A percentile compares a stretch with the other conserved stretches of the same genome.
Conservation (phyloP, 2,329 filamentous ascomycete species). For the Drechslerella coelobrocha region DNA sequence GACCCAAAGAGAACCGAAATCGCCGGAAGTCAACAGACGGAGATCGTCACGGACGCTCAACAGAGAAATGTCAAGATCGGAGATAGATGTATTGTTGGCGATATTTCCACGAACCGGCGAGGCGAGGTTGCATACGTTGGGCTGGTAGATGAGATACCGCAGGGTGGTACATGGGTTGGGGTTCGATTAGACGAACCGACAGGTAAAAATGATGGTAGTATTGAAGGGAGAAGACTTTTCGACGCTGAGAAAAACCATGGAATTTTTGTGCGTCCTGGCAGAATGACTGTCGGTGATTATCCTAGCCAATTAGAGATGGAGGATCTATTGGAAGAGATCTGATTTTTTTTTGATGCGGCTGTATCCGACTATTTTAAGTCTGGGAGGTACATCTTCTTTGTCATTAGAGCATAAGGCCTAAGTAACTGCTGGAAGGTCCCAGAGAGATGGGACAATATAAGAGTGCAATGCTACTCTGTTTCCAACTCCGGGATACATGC, state of each 20-base stretch:
- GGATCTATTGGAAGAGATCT: constrained; percentile 78
- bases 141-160: constrained; percentile 75
- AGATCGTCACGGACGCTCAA: constrained; percentile 72
- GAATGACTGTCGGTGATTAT: constrained; percentile 78
- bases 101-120: constrained; percentile 70
- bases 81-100: constrained; percentile 70
- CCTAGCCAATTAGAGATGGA: constrained; percentile 63
- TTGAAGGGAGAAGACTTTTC: constrained; percentile 73
- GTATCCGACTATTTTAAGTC: too few species aligned
- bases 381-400: too few species aligned
- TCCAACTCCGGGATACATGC: constrained; percentile 64
- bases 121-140: constrained; percentile 76
- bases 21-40: constrained; percentile 74
- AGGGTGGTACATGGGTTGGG: constrained; percentile 73
- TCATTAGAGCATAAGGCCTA: too few species aligned
- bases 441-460: background rate
- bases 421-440: background rate
- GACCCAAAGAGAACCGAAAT: constrained; percentile 80
- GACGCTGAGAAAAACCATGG: constrained; percentile 71
- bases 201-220: constrained; percentile 81
- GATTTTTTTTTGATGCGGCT: constrained; percentile 65
- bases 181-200: constrained; percentile 78
- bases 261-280: constrained; percentile 78
- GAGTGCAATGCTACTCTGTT: background rate
- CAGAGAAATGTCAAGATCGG: constrained; percentile 71